phyloP scores from a whole-genome alignment of 176 grass and related monocot species.

The Paspalum vaginatum region DNA sequence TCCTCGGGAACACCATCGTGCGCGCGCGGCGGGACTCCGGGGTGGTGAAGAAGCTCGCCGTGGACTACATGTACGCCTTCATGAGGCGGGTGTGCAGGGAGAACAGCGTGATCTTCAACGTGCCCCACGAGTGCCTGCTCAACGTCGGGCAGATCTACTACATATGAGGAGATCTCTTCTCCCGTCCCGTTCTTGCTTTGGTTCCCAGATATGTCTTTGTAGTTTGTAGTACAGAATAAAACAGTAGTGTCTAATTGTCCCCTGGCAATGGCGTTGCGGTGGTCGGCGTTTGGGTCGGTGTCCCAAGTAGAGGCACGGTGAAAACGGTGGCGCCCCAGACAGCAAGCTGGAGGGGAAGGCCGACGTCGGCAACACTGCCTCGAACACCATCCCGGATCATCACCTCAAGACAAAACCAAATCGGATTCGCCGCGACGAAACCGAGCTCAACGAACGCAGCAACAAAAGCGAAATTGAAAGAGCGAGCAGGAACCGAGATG shows the following conservation, averaged over 20 bases:
- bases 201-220: background rate
- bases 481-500: too few relatives aligned
- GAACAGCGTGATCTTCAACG: constrained; percentile 91
- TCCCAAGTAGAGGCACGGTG: too few relatives aligned
- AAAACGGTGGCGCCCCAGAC: too few relatives aligned
- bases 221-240: background rate
- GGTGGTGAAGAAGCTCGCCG: constrained; percentile 72
- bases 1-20: constrained; percentile 94
- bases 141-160: constrained; percentile 96
- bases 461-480: background rate
- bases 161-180: constrained; percentile 40
- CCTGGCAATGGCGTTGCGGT: too few relatives aligned
- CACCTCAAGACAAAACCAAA: constrained; percentile 29
- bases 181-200: background rate
- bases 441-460: too few relatives aligned
- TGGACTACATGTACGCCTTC: constrained; percentile 92
- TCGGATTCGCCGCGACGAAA: background rate
- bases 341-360: too few relatives aligned
- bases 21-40: constrained; percentile 69
- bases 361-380: too few relatives aligned
- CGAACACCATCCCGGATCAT: too few relatives aligned
- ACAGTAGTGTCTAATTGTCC: too few relatives aligned
- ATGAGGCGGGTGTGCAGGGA: constrained; percentile 90
- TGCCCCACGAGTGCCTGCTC: constrained; percentile 89
- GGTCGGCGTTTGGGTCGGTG: too few relatives aligned